phyloP scores from a whole-genome alignment of 306 rosid genomes.

The Cicer yamashitae region DNA sequence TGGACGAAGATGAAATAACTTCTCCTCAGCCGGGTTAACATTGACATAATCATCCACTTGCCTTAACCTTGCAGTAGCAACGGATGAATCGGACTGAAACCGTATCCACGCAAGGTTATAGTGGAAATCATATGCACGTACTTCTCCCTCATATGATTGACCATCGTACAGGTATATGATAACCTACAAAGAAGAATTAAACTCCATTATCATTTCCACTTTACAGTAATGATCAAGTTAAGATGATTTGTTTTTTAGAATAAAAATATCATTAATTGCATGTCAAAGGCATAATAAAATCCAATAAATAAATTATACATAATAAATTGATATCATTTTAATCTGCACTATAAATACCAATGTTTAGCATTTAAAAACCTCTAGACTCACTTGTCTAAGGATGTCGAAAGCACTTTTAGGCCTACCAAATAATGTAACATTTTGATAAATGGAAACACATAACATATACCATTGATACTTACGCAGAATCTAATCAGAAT shows the following conservation, averaged over 20 bases:
- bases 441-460: neutral
- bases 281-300: neutral
- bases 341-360: neutral
- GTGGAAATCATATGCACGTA: slow-evolving; percentile 1
- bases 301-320: neutral
- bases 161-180: neutral
- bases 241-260: neutral
- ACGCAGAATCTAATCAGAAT: neutral
- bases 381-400: neutral
- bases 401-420: neutral
- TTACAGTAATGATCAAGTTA: neutral
- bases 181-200: neutral
- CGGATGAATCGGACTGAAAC: neutral
- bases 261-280: neutral
- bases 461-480: slow-evolving; percentile 10
- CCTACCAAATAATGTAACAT: neutral
- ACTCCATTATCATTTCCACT: neutral
- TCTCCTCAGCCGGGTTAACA: neutral
- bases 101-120: neutral
- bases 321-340: neutral
- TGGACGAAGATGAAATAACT: neutral
- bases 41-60: neutral
- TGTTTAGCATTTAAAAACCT: neutral
- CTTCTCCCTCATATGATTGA: neutral
- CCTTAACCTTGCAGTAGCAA: neutral